Evolutionary conservation across 192 early-diverging fungal genomes (phyloP), one percentile per base, ranked within the genome.

Genomic region (Backusella tarrabulga): DNA sequence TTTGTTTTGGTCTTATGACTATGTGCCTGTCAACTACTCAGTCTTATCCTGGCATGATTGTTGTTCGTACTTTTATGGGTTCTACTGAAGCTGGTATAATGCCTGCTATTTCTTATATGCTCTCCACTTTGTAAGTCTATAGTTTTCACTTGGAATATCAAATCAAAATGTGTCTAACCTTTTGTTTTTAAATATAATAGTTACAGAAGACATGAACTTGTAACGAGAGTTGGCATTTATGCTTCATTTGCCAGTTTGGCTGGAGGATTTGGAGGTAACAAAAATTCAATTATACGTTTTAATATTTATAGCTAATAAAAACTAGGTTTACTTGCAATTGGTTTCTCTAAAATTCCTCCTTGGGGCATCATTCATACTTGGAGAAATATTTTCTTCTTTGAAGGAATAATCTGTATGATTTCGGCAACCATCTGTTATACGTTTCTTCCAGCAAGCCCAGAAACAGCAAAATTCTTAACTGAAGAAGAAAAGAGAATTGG

Each of bases 391-490:
- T 71, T 71, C 21, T 71, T 71, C 36, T 71, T 71, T 71, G 70
- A 71, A 40, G 70, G 70, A 6, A 44, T 71, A 26, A 38, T 71
- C 21, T 40, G 35, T 40, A 71, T 71, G 70, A 46, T 71, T n/a
- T 6, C 70, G 0, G 70, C 36, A 38, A 19, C 19, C 14, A 6
- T 71, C 29, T 71, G 70, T 19, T 88, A 60, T 69, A 80, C 78
- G 44, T 85, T 68, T 76, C 46, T 87, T 71, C 77, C 84, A 68
- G 84, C 83, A 50, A 82, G 78, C 46, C 84, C 87, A 6, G 74
- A 76, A 21, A 84, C 78, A 19, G 76, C 83, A 6, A 67, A 9
- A 8, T 87, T 68, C 68, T 68, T 87, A 63, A 85, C 60, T 29
- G 12, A 68, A 21, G 71, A 80, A 38, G 86, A 87, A 72, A 81